Conservation (phyloP, 495 filamentous ascomycete species). For the Evernia prunastri region DNA sequence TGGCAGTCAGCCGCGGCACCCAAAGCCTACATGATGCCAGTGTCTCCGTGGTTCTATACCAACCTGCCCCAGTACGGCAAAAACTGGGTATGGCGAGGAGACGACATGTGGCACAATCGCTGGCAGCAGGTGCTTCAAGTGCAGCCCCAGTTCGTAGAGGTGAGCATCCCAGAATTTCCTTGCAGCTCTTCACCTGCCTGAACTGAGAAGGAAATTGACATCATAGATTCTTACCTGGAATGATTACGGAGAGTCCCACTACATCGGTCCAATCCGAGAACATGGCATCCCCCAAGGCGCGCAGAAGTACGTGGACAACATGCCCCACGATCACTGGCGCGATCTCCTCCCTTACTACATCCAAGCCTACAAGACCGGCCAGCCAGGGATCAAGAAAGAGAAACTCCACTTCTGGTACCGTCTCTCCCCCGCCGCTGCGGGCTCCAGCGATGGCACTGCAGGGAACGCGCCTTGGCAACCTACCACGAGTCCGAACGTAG, state of each 20-base stretch:
- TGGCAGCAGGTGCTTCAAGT: constrained; percentile 63
- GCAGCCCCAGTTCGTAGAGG: constrained; percentile 56
- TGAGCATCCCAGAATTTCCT: constrained; percentile 43
- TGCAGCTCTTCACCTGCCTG: constrained; percentile 3
- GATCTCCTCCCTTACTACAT: constrained; percentile 57
- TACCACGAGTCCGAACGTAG: constrained; percentile 18
- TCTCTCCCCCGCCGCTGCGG: constrained; percentile 30
- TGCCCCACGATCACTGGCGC: constrained; percentile 49
- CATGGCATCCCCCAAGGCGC: constrained; percentile 51
- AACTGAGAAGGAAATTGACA: constrained; percentile 5
- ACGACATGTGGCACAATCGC: constrained; percentile 65
- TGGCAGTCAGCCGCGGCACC: constrained; percentile 44
- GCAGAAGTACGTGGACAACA: constrained; percentile 44
- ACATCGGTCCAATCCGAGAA: constrained; percentile 42
- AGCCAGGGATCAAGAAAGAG: constrained; percentile 37
- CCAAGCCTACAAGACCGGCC: constrained; percentile 48
- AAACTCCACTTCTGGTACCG: constrained; percentile 62
- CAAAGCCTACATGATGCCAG: constrained; percentile 35
- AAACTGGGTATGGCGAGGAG: constrained; percentile 66
- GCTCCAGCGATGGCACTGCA: constrained; percentile 33
- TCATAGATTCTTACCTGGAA: constrained; percentile 53
- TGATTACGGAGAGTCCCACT: constrained; percentile 70
- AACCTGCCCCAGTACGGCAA: constrained; percentile 41
- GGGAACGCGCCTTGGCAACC: constrained; percentile 35
- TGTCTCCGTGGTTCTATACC: constrained; percentile 38